A percentile compares a stretch with the other conserved stretches of the same genome.
These are phyloP conservation scores for Teratosphaeria viscida DNA, from an alignment of 2,329 filamentous ascomycete species.

Conservation along the genomic window DNA sequence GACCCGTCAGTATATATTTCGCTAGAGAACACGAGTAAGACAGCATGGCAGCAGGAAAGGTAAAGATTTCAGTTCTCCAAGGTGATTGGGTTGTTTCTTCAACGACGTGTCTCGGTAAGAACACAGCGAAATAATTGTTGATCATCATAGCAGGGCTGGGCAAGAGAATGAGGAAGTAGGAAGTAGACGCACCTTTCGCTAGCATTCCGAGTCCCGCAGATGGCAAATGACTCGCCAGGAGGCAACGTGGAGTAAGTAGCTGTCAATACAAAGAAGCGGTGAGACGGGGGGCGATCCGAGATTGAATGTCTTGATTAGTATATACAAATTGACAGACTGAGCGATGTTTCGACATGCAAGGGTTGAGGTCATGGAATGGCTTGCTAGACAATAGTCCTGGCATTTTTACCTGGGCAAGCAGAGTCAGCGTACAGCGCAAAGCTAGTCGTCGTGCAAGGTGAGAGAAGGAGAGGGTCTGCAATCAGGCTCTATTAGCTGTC, in stretches of 20 bases:
- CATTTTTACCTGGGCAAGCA: background rate
- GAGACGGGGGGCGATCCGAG: too few species aligned
- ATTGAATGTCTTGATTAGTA: too few species aligned
- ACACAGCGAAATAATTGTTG: constrained; percentile 51
- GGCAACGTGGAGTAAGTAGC: background rate
- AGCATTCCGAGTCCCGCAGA: background rate
- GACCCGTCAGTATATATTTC: background rate
- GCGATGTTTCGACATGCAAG: background rate
- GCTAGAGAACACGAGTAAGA: background rate
- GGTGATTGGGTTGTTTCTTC: constrained; percentile 50
- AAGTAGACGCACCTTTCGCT: background rate
- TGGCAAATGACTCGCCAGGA: background rate
- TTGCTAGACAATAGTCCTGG: too few species aligned
- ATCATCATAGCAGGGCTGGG: constrained; percentile 42
- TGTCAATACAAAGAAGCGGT: background rate
- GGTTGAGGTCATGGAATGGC: too few species aligned
- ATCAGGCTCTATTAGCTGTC: constrained; percentile 2
- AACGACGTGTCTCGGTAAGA: constrained; percentile 50
- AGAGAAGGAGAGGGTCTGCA: background rate
- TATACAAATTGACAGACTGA: background rate
- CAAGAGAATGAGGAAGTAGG: background rate
- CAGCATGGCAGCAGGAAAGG: background rate
- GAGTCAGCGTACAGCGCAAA: background rate
- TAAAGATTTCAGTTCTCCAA: constrained; percentile 52
- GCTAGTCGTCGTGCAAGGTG: background rate